phyloP scores from a whole-genome alignment of 148 eudicot genomes.

The Amaranthus cruentus region DNA sequence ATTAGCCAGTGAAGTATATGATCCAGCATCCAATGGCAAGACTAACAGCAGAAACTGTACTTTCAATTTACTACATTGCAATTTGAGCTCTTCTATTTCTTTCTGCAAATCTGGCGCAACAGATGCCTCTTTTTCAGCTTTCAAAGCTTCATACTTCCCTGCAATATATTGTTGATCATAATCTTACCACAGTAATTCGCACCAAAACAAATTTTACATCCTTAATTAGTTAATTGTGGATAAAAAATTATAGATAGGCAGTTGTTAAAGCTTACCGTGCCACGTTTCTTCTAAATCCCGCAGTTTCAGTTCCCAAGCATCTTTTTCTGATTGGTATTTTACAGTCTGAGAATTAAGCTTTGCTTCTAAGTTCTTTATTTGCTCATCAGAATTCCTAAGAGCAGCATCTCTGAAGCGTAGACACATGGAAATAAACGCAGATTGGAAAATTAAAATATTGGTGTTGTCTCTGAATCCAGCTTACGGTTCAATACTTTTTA shows the following conservation, averaged over 20 bases:
- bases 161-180: slow-evolving; percentile 18
- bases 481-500: not conserved
- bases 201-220: not conserved
- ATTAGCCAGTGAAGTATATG: slow-evolving; percentile 16
- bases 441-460: not conserved
- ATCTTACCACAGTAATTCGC: not conserved
- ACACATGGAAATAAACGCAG: not conserved
- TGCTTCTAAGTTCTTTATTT: slow-evolving; percentile 63
- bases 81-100: slow-evolving; percentile 62
- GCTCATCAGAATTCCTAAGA: slow-evolving; percentile 53
- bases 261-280: slow-evolving; percentile 50
- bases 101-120: slow-evolving; percentile 43
- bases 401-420: slow-evolving; percentile 59
- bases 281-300: slow-evolving; percentile 86
- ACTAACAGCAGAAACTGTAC: slow-evolving; percentile 32
- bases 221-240: not conserved
- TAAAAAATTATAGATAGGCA: not conserved
- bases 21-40: slow-evolving; percentile 3
- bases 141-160: slow-evolving; percentile 75
- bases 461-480: not conserved
- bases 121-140: slow-evolving; percentile 53
- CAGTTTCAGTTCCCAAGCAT: slow-evolving; percentile 65
- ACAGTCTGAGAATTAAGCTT: slow-evolving; percentile 60
- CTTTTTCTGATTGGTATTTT: slow-evolving; percentile 55
- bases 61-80: slow-evolving; percentile 53